Evolutionary conservation across 148 eudicot genomes (phyloP).

Genomic region (Chenopodium quinoa): DNA sequence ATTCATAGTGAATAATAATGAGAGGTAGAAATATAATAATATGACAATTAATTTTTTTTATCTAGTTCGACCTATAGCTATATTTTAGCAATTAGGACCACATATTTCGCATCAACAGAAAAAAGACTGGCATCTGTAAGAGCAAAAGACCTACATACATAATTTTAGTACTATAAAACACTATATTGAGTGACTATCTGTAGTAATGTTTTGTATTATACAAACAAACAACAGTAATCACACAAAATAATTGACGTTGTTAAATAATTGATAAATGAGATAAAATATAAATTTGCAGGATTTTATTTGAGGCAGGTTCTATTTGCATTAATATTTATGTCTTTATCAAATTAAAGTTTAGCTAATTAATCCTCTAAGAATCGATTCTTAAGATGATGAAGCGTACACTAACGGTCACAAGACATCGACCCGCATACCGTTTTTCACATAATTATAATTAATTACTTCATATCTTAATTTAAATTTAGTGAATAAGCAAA

Average conservation of each 20-base stretch:
- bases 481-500: neutral
- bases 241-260: neutral
- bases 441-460: neutral
- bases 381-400: neutral
- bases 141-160: neutral
- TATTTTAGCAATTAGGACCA: neutral
- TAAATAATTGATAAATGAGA: neutral
- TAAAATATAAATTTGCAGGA: no score
- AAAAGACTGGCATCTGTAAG: no score
- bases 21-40: neutral
- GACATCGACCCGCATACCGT: neutral
- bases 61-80: no score
- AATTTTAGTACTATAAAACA: neutral
- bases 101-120: no score
- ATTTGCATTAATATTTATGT: neutral
- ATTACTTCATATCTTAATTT: neutral
- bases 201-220: neutral
- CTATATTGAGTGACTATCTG: neutral
- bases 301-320: slow-evolving; percentile 1
- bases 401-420: neutral
- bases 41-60: no score
- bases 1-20: neutral
- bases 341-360: neutral
- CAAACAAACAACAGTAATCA: neutral
- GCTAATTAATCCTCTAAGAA: neutral